Percentiles rank a stretch among this genome's conserved stretches.
Evolutionary conservation across 2,329 filamentous ascomycete genomes (phyloP).

Genomic region (Penicillium sp.): DNA sequence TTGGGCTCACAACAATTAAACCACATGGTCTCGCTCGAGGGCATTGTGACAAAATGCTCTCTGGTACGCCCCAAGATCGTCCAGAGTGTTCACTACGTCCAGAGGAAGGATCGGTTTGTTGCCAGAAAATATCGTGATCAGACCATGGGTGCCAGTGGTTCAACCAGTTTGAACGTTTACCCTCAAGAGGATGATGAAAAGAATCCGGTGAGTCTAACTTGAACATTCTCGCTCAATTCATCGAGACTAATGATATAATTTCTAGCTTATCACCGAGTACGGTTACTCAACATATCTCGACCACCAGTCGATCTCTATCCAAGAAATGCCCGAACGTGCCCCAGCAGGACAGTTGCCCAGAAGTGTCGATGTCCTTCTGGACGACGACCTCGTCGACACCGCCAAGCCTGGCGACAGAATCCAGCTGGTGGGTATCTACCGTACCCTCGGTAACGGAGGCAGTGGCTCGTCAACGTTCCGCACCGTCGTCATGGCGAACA

Average conservation of each 20-base stretch:
- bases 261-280: slow-evolving; percentile 80
- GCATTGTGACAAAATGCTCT: slow-evolving; percentile 94
- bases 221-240: neutral
- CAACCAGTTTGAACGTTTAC: slow-evolving; percentile 87
- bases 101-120: slow-evolving; percentile 79
- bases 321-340: slow-evolving; percentile 97
- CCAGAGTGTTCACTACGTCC: slow-evolving; percentile 95
- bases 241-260: neutral
- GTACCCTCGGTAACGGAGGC: slow-evolving; percentile 87
- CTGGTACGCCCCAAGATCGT: slow-evolving; percentile 96
- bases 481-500: slow-evolving; percentile 89
- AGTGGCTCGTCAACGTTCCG: slow-evolving; percentile 92
- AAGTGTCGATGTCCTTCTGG: slow-evolving; percentile 92
- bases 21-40: slow-evolving; percentile 94
- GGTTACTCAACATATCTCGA: slow-evolving; percentile 94
- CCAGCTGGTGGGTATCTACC: slow-evolving; percentile 93
- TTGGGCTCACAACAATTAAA: slow-evolving; percentile 87
- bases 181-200: slow-evolving; percentile 90
- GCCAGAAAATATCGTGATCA: slow-evolving; percentile 91
- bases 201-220: slow-evolving; percentile 60
- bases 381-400: slow-evolving; percentile 91
- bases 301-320: slow-evolving; percentile 95
- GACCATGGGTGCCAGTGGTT: slow-evolving; percentile 87
- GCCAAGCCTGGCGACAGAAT: slow-evolving; percentile 95
- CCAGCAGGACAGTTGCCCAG: slow-evolving; percentile 93